Evolutionary conservation across 352 stramenopile species (phyloP).

Genomic region (Pythium utonaiense): DNA sequence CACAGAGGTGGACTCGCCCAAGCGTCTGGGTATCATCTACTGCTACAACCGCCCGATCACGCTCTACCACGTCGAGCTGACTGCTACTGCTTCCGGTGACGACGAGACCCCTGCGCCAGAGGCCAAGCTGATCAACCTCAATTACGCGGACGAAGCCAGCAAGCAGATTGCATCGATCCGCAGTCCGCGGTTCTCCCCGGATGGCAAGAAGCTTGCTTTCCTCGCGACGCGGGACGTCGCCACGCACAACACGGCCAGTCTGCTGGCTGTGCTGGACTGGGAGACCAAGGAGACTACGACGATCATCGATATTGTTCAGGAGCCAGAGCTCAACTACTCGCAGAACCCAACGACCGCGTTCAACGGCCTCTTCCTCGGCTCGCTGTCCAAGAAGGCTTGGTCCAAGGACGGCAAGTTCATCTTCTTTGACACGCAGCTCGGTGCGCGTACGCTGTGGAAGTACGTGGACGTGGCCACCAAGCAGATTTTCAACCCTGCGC

Average conservation of each 20-base stretch:
- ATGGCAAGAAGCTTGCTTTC: slow-evolving; percentile 67
- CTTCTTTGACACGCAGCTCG: slow-evolving; percentile 70
- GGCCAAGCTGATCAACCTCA: slow-evolving; percentile 40
- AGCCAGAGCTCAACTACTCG: slow-evolving; percentile 34
- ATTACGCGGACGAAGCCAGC: slow-evolving; percentile 31
- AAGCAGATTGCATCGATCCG: slow-evolving; percentile 46
- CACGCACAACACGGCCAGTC: slow-evolving; percentile 74
- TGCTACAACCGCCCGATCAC: slow-evolving; percentile 80
- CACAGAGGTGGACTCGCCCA: slow-evolving; percentile 50
- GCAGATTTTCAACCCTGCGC: slow-evolving; percentile 40
- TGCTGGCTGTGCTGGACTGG: slow-evolving; percentile 64
- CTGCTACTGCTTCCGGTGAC: neutral
- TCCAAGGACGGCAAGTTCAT: slow-evolving; percentile 50
- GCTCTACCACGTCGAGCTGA: slow-evolving; percentile 51
- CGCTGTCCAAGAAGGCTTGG: slow-evolving; percentile 51
- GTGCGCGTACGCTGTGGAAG: slow-evolving; percentile 65
- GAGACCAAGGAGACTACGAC: slow-evolving; percentile 51
- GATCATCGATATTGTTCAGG: slow-evolving; percentile 58
- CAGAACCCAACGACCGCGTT: slow-evolving; percentile 45
- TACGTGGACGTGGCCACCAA: slow-evolving; percentile 55
- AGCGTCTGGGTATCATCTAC: slow-evolving; percentile 79
- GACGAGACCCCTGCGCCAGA: slow-evolving; percentile 21
- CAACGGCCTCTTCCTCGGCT: slow-evolving; percentile 65
- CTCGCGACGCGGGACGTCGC: slow-evolving; percentile 59
- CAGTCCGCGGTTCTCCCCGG: slow-evolving; percentile 62